Evolutionary conservation across 495 filamentous ascomycete genomes (phyloP), one percentile per base, ranked within the genome.

Genomic region (Platismatia glauca): DNA sequence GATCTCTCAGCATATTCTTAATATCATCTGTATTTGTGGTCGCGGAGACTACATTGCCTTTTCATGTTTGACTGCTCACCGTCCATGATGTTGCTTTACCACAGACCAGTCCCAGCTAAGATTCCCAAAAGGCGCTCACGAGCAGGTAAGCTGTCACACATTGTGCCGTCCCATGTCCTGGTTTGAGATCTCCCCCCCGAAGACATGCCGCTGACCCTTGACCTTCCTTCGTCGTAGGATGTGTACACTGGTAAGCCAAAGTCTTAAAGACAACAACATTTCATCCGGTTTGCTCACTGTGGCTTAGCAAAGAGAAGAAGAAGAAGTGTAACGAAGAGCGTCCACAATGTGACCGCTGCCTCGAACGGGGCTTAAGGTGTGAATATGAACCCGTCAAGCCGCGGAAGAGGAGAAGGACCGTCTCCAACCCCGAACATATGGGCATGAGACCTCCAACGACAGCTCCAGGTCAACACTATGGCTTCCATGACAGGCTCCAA

Each of bases 321-420:
- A 86, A 86, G 70, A 86, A 86, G 73, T 86, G 83, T 67, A 82
- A 86, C 66, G 83, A 86, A 68, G 75, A 73, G 58, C 80, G 79
- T 20, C 83, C 83, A 3, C 72, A 77, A 60, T 86, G 83, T 70
- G 74, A 79, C 53, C 80, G 83, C 34, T 86, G 83, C 70, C 63
- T 67, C 35, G 83, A 85, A 70, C 77, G 78, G 53, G 73, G 74
- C 18, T 70, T 79, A 22, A 70, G 75, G 56, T 86, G 83, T 64
- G 73, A 73, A 48, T 86, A 86, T 65, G 83, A 84, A 44, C 70
- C 75, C 11, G 77, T 82, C 29, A 82, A 79, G 53, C 83, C 83
- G 2, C 77, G 83, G 27, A 82, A 84, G 68, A 69, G 82, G 50
- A 78, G 77, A 71, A 78, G 76, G 65, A 71, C 67, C 56, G 56